Percentiles rank a stretch among this genome's conserved stretches.
Evolutionary conservation across 352 stramenopile species (phyloP).

Genomic region (Phytophthora melonis): DNA sequence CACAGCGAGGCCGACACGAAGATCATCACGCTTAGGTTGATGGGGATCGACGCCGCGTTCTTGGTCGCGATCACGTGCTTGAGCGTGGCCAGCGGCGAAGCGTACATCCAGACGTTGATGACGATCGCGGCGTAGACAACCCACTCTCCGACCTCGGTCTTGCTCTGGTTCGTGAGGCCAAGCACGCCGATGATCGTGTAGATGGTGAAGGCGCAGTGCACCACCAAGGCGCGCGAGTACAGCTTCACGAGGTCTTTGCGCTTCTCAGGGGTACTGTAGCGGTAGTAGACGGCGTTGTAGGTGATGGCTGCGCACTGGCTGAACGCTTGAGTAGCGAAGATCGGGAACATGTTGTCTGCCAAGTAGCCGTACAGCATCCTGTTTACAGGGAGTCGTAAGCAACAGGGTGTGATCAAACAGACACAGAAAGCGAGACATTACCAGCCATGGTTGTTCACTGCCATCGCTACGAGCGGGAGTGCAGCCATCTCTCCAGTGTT

Average conservation of each 20-base stretch:
- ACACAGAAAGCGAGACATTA: conserved; percentile 4
- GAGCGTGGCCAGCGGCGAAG: conserved; percentile 57
- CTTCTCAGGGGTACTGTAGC: conserved; percentile 19
- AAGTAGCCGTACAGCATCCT: conserved; percentile 40
- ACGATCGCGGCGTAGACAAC: conserved; percentile 48
- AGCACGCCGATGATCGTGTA: conserved; percentile 49
- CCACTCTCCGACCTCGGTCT: conserved; percentile 17
- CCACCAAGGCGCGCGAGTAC: conserved; percentile 11
- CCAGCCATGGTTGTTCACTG: conserved; percentile 36
- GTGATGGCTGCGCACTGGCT: conserved; percentile 16
- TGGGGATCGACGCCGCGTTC: conserved; percentile 52
- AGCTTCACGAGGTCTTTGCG: conserved; percentile 23
- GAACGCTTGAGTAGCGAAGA: conserved; percentile 38
- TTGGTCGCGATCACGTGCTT: conserved; percentile 51
- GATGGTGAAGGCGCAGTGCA: conserved; percentile 31
- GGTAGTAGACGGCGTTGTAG: conserved; percentile 38
- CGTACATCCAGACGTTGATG: conserved; percentile 63
- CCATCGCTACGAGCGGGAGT: conserved; percentile 32
- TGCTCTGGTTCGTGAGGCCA: conserved; percentile 42
- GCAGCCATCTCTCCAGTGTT: conserved; percentile 29
- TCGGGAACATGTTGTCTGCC: conserved; percentile 35
- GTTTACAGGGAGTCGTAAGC: background rate
- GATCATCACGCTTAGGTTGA: conserved; percentile 56
- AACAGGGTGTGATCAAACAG: background rate
- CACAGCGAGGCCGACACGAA: conserved; percentile 56